Conservation (phyloP, 2,329 filamentous ascomycete species). For the Aspergillus neotritici region DNA sequence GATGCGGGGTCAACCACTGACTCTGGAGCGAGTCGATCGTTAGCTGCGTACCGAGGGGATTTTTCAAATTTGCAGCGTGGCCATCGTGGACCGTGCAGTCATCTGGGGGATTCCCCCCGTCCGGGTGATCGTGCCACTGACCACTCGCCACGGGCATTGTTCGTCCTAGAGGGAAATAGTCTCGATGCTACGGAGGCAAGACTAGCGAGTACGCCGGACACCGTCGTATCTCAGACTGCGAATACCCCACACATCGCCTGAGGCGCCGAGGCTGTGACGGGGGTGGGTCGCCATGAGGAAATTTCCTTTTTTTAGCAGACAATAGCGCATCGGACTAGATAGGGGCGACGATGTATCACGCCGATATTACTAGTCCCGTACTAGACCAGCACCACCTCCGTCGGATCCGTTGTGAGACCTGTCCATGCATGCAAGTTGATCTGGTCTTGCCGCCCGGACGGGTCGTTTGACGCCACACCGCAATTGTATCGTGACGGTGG, state of each 20-base stretch:
- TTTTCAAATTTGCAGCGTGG: no score
- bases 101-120: no score
- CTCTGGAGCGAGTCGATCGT: no score
- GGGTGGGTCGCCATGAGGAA: constrained; percentile 15
- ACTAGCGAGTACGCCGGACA: constrained; percentile 18
- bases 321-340: background rate
- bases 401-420: background rate
- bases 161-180: background rate
- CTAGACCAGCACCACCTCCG: background rate
- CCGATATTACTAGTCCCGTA: constrained; percentile 1
- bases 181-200: constrained; percentile 5
- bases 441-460: no score
- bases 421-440: no score
- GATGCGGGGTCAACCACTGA: no score
- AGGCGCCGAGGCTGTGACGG: constrained; percentile 12
- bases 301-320: background rate
- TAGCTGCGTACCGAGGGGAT: no score
- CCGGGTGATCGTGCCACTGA: no score
- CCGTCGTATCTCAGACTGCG: constrained; percentile 2
- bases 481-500: background rate
- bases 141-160: no score
- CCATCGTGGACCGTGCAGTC: no score
- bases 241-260: constrained; percentile 6
- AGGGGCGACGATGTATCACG: no score
- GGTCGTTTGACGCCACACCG: background rate